These are phyloP conservation scores for Aspergillus cristatus DNA, from an alignment of 495 filamentous ascomycete genomes.

Conservation along the genomic window DNA sequence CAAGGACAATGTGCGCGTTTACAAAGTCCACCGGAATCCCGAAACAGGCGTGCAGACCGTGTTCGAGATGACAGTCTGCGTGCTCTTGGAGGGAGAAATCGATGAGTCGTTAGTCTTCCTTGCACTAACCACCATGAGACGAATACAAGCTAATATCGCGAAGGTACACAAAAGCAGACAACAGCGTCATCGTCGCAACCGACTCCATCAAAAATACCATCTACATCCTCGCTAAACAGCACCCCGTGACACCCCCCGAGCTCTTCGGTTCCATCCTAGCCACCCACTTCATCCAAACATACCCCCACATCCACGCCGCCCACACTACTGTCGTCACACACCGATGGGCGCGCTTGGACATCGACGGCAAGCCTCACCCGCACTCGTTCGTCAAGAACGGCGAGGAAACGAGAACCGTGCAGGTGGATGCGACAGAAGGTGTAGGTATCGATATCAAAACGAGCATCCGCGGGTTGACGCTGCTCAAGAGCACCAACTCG, in stretches of 20 bases:
- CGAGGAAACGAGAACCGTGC: constrained; percentile 62
- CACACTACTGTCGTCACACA: constrained; percentile 75
- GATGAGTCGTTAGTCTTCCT: constrained; percentile 60
- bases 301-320: constrained; percentile 76
- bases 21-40: constrained; percentile 79
- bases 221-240: constrained; percentile 88
- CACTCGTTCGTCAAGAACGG: constrained; percentile 92
- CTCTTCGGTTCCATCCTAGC: constrained; percentile 78
- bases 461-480: constrained; percentile 63
- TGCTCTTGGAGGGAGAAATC: constrained; percentile 83
- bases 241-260: constrained; percentile 89
- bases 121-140: neutral
- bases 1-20: constrained; percentile 97
- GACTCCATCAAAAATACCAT: constrained; percentile 98
- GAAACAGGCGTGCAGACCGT: constrained; percentile 71
- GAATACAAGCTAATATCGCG: constrained; percentile 7
- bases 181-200: constrained; percentile 89
- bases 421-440: constrained; percentile 41
- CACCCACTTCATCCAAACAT: constrained; percentile 79
- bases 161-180: constrained; percentile 89
- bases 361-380: constrained; percentile 89
- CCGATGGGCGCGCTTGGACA: constrained; percentile 81
- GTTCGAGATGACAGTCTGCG: constrained; percentile 90
- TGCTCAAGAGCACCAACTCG: constrained; percentile 95
- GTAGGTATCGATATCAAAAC: constrained; percentile 65